Conservation (phyloP, 78 protist genomes). For the Dictyostelium intermedium region DNA sequence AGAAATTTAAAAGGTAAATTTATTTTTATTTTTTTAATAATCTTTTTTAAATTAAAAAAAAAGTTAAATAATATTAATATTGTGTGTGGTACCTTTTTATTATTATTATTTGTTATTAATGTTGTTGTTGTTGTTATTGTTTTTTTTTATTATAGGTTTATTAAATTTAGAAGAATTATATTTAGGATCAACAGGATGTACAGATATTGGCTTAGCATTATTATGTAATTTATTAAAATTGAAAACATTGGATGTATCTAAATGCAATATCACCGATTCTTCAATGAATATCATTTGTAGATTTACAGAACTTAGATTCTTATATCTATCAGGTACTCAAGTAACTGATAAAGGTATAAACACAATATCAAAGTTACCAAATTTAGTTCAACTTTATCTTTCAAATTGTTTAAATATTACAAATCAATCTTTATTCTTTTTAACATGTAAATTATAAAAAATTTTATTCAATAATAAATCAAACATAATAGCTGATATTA, state of each 20-base stretch:
- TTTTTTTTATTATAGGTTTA: background rate
- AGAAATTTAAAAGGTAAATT: constrained; percentile 15
- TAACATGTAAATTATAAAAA: constrained; percentile 43
- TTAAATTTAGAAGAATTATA: constrained; percentile 30
- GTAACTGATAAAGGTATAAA: constrained; percentile 24
- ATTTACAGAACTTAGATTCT: background rate
- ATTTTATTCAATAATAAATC: no score
- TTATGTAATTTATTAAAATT: constrained; percentile 1
- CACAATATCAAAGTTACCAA: constrained; percentile 18
- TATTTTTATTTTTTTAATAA: background rate
- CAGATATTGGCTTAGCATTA: constrained; percentile 12
- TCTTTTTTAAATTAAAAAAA: no score
- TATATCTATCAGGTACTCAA: constrained; percentile 10
- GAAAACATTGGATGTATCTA: constrained; percentile 36
- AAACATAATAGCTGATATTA: no score
- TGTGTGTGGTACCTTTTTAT: no score
- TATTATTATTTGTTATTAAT: background rate
- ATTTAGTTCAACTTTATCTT: background rate
- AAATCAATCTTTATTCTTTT: constrained; percentile 43
- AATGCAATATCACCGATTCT: constrained; percentile 23
- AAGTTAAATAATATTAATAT: no score
- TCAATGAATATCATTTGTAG: background rate
- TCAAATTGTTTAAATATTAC: constrained; percentile 27
- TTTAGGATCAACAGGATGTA: constrained; percentile 18
- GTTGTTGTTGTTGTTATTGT: no score